A percentile compares a stretch with the other conserved stretches of the same genome.
Conservation (phyloP, 495 filamentous ascomycete species). For the Podospora bellae-mahoneyi region DNA sequence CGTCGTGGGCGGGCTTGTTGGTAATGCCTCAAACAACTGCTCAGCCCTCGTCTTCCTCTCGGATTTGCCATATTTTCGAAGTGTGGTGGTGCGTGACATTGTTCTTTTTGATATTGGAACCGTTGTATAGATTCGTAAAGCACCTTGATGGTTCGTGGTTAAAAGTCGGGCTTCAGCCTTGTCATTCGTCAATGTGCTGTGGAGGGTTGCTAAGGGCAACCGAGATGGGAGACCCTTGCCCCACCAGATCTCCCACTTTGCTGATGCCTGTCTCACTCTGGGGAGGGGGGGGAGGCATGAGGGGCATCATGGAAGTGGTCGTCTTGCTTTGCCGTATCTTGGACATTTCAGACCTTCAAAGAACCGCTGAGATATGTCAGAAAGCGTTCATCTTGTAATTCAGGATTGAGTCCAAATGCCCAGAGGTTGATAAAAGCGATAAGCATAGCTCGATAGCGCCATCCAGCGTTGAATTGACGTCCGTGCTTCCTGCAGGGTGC, state of each 20-base stretch:
- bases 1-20: slow-evolving; percentile 34
- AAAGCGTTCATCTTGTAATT: not conserved
- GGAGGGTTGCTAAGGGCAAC: slow-evolving; percentile 22
- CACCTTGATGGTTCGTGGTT: slow-evolving; percentile 8
- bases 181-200: slow-evolving; percentile 17
- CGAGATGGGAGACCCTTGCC: not conserved
- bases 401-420: not conserved
- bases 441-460: slow-evolving; percentile 4
- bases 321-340: not conserved
- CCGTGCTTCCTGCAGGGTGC: slow-evolving; percentile 1
- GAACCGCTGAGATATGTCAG: too few relatives aligned
- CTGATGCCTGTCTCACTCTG: not conserved
- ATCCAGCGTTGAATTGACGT: slow-evolving; percentile 1
- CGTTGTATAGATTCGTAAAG: not conserved
- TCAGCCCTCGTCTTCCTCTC: slow-evolving; percentile 36
- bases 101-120: slow-evolving; percentile 8
- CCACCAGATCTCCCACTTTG: not conserved
- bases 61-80: slow-evolving; percentile 46
- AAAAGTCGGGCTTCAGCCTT: slow-evolving; percentile 7
- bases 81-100: slow-evolving; percentile 35
- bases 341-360: too few relatives aligned
- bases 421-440: not conserved
- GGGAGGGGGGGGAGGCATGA: not conserved
- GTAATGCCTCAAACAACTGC: slow-evolving; percentile 44
- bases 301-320: not conserved